Evolutionary conservation across 2,329 filamentous ascomycete genomes (phyloP).

Genomic region (Macrophomina phaseolina): DNA sequence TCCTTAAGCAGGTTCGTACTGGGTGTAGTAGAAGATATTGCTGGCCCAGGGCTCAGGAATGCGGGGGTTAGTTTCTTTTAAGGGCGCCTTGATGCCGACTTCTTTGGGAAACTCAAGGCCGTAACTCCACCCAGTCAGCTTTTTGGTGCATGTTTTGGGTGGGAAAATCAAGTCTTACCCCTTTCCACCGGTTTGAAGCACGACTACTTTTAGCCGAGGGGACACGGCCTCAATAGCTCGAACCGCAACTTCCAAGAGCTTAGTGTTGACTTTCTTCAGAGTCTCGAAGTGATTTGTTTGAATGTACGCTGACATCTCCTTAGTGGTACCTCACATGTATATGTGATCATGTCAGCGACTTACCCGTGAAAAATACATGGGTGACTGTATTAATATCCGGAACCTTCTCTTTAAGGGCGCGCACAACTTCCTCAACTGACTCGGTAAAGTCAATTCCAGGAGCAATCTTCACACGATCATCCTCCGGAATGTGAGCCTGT

Average conservation of each 20-base stretch:
- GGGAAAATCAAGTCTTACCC: neutral
- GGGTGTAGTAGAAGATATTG: slow-evolving; percentile 50
- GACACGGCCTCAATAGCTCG: slow-evolving; percentile 40
- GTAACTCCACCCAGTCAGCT: neutral
- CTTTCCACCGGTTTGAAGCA: slow-evolving; percentile 32
- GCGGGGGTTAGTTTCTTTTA: slow-evolving; percentile 39
- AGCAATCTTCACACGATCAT: slow-evolving; percentile 44
- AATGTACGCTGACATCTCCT: slow-evolving; percentile 35
- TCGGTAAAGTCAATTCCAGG: slow-evolving; percentile 49
- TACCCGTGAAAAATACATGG: slow-evolving; percentile 49
- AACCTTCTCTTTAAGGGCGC: slow-evolving; percentile 44
- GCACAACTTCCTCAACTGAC: slow-evolving; percentile 40
- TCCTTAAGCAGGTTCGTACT: slow-evolving; percentile 48
- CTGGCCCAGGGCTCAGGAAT: slow-evolving; percentile 44
- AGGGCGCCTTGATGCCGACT: slow-evolving; percentile 36
- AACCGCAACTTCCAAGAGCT: slow-evolving; percentile 46
- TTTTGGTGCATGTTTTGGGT: too few relatives aligned
- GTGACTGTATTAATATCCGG: slow-evolving; percentile 44
- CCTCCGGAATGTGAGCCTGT: slow-evolving; percentile 45
- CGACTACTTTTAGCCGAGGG: slow-evolving; percentile 37
- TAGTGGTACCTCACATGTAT: neutral
- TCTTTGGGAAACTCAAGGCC: slow-evolving; percentile 1
- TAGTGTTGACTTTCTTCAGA: slow-evolving; percentile 44
- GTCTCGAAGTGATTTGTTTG: slow-evolving; percentile 37
- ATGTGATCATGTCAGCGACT: neutral